Evolutionary conservation across 2,329 filamentous ascomycete species (phyloP).

Genomic region (Arthrobotrys iridis): DNA sequence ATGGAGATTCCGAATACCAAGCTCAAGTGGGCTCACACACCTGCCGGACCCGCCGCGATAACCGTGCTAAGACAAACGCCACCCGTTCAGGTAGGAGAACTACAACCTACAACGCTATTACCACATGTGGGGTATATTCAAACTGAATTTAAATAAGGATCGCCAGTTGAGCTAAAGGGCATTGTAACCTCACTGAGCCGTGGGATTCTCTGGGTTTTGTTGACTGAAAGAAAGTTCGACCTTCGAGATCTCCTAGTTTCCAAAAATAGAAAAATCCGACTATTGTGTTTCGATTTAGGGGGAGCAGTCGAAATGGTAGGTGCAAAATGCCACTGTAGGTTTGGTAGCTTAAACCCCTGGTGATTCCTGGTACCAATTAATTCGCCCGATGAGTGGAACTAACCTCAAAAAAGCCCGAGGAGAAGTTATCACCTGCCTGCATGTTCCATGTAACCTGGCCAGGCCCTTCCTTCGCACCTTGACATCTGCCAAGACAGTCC

Average conservation of each 20-base stretch:
- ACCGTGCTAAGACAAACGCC: slow-evolving; percentile 28
- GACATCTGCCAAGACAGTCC: slow-evolving; percentile 48
- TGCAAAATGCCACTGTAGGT: too few relatives aligned
- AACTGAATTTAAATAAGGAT: slow-evolving; percentile 25
- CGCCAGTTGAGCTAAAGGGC: not conserved
- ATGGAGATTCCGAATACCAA: slow-evolving; percentile 22
- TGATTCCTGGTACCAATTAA: slow-evolving; percentile 4
- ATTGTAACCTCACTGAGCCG: slow-evolving; percentile 47
- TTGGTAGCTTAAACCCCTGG: too few relatives aligned
- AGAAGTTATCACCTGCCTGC: slow-evolving; percentile 34
- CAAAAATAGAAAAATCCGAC: slow-evolving; percentile 39
- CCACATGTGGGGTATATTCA: not conserved
- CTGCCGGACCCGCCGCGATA: slow-evolving; percentile 10
- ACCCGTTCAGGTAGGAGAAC: slow-evolving; percentile 44
- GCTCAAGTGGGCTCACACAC: not conserved
- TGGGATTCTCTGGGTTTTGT: too few relatives aligned
- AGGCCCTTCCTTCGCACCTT: slow-evolving; percentile 2
- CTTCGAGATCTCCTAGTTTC: not conserved
- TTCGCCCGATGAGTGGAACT: slow-evolving; percentile 14
- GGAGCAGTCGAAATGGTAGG: not conserved
- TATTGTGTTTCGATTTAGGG: not conserved
- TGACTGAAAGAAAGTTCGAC: not conserved
- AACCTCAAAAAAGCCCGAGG: not conserved
- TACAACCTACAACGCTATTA: slow-evolving; percentile 14
- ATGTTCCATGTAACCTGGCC: slow-evolving; percentile 38